phyloP scores from a whole-genome alignment of 2,329 filamentous ascomycete species.

The Septoria linicola region DNA sequence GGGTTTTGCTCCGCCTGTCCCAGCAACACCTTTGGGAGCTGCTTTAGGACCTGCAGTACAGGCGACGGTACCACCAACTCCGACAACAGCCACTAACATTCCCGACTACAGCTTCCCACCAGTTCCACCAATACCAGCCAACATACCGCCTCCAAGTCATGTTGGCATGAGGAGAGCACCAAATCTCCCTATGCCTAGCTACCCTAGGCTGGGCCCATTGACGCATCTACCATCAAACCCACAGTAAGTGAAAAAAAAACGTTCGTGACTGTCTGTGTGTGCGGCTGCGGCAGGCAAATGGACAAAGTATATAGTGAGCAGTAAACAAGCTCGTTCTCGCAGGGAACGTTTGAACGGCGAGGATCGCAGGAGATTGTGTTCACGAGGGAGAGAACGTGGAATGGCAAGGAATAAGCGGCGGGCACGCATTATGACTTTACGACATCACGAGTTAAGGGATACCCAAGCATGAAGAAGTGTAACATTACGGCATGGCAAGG shows the following conservation, averaged over 20 bases:
- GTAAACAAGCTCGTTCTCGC: conserved; percentile 1
- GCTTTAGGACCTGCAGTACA: conserved; percentile 87
- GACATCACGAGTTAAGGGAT: conserved; percentile 5
- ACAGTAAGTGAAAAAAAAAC: no score
- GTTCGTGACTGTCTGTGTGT: not conserved
- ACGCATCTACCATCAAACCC: no score
- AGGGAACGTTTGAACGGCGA: no score
- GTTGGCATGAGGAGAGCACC: conserved; percentile 8
- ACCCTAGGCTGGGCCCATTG: conserved; percentile 6
- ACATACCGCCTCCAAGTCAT: conserved; percentile 2
- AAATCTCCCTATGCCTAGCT: conserved; percentile 17
- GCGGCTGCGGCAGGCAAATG: not conserved
- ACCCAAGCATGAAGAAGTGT: not conserved
- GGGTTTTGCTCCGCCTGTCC: conserved; percentile 57
- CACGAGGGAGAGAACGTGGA: no score
- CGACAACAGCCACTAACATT: conserved; percentile 17
- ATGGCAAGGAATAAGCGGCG: conserved; percentile 4
- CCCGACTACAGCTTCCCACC: conserved; percentile 26
- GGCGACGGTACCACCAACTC: conserved; percentile 63
- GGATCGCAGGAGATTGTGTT: no score
- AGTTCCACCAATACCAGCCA: conserved; percentile 6
- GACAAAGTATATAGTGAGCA: not conserved
- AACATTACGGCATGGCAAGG: not conserved
- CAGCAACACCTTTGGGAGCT: conserved; percentile 85
- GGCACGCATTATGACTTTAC: conserved; percentile 5